Conservation (phyloP, 129 eudicot species). For the Smallanthus sonchifolius region DNA sequence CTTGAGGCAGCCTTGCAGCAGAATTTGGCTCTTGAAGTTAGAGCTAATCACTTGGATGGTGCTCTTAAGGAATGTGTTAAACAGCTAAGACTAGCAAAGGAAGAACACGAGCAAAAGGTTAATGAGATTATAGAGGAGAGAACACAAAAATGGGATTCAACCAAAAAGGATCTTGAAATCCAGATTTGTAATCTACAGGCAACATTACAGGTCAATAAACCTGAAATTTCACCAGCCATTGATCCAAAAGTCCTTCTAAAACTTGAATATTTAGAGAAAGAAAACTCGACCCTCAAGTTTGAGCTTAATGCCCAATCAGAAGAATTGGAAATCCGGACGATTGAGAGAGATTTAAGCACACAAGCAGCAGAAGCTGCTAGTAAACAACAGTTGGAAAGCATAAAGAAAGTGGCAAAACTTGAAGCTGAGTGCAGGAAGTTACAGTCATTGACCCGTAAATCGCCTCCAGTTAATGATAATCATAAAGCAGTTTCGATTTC, state of each 20-base stretch:
- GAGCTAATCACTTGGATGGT: conserved; percentile 68
- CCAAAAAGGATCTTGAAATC: conserved; percentile 47
- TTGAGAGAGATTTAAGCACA: conserved; percentile 76
- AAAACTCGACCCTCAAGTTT: conserved; percentile 44
- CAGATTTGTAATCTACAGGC: conserved; percentile 49
- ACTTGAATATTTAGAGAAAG: conserved; percentile 52
- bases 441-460: conserved; percentile 48
- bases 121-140: conserved; percentile 46
- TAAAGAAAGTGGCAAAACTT: conserved; percentile 70
- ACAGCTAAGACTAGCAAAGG: conserved; percentile 68
- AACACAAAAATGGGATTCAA: conserved; percentile 43
- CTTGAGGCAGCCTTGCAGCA: conserved; percentile 65
- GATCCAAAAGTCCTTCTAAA: conserved; percentile 40
- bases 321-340: conserved; percentile 53
- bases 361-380: conserved; percentile 81
- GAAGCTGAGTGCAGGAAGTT: conserved; percentile 82
- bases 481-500: conserved; percentile 44
- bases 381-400: conserved; percentile 74
- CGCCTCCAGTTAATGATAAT: conserved; percentile 34
- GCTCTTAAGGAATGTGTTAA: conserved; percentile 85
- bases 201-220: conserved; percentile 22
- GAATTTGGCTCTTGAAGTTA: conserved; percentile 62
- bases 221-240: conserved; percentile 18
- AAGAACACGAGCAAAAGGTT: conserved; percentile 49
- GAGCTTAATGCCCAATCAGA: conserved; percentile 41